Evolutionary conservation across 805 yeast species (phyloP).

Genomic region (Teunomyces tritomae): DNA sequence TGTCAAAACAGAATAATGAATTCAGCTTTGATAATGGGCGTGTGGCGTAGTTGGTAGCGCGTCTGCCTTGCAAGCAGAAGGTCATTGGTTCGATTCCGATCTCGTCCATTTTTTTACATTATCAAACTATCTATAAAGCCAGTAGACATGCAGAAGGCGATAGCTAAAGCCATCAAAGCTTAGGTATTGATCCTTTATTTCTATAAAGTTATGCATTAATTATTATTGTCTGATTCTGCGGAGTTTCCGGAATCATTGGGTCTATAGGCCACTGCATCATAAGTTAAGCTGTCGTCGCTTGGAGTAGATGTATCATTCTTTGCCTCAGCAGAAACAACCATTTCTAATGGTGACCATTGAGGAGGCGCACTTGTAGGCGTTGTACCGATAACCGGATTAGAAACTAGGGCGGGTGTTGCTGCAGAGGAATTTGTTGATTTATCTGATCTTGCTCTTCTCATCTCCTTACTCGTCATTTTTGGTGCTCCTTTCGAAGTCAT

Average conservation of each 20-base stretch:
- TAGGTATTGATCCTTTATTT: background rate
- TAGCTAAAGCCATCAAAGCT: background rate
- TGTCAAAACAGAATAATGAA: background rate
- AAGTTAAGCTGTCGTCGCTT: background rate
- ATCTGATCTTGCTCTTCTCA: background rate
- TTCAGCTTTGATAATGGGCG: conserved; percentile 43
- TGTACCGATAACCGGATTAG: background rate
- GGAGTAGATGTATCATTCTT: background rate
- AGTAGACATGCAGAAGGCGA: no score
- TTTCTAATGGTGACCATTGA: background rate
- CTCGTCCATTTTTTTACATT: conserved; percentile 53
- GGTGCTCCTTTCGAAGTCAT: background rate
- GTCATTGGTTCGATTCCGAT: conserved; percentile 78
- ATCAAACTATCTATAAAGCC: background rate
- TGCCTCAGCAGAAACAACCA: background rate
- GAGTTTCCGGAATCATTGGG: background rate
- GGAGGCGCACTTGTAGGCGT: background rate
- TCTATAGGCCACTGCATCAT: background rate
- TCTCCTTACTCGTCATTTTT: background rate
- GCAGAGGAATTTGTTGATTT: background rate
- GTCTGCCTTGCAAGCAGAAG: conserved; percentile 76
- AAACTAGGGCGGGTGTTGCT: background rate
- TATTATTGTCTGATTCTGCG: background rate
- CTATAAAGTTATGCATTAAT: background rate
- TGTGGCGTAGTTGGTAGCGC: conserved; percentile 85